Conservation (phyloP, 768 basidiomycete species). For the Exsudoporus frostii region DNA sequence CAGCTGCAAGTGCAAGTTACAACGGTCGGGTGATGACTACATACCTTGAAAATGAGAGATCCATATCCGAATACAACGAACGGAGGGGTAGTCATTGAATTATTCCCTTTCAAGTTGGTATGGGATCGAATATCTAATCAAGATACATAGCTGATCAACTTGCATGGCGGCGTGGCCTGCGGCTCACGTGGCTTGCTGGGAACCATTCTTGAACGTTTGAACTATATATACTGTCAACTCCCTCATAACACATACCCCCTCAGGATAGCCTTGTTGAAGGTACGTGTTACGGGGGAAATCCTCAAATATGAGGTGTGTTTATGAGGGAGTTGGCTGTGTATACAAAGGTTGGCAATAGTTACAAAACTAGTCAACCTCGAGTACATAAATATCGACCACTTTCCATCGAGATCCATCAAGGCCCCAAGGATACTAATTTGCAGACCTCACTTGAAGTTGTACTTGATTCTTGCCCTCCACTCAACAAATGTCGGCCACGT, state of each 20-base stretch:
- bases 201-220: no score
- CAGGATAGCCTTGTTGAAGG: no score
- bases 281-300: no score
- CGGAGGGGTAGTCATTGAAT: slow-evolving; percentile 20
- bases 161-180: no score
- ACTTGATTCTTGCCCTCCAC: slow-evolving; percentile 57
- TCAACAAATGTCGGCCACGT: slow-evolving; percentile 57
- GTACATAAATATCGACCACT: background rate
- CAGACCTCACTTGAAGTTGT: slow-evolving; percentile 44
- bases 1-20: background rate
- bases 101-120: no score
- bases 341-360: background rate
- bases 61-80: slow-evolving; percentile 92
- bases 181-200: background rate
- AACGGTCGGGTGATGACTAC: background rate
- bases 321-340: no score
- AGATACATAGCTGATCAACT: background rate
- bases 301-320: no score
- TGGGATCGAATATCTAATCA: background rate
- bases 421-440: background rate
- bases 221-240: no score
- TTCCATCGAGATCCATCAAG: background rate
- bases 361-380: background rate
- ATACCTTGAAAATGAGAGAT: slow-evolving; percentile 84
- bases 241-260: no score